Percentiles rank a stretch among this genome's conserved stretches.
Conservation (phyloP, 2,329 filamentous ascomycete species). For the Ustilaginoidea virens region DNA sequence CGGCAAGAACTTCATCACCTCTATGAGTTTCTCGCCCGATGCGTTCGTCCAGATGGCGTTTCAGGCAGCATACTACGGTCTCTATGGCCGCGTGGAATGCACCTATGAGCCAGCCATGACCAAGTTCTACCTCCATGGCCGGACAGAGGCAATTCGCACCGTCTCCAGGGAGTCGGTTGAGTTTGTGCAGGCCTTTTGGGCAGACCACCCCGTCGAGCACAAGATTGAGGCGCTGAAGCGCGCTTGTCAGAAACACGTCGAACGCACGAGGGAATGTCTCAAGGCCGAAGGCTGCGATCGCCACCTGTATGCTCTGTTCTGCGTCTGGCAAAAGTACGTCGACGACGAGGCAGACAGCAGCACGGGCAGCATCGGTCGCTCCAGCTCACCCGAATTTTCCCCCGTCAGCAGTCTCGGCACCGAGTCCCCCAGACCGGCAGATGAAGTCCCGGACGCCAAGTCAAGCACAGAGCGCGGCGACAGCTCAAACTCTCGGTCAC, state of each 20-base stretch:
- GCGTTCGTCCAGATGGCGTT: conserved; percentile 99
- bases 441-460: conserved; percentile 18
- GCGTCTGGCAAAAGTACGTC: conserved; percentile 80
- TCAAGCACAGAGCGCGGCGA: conserved; percentile 33
- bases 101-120: conserved; percentile 99
- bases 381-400: conserved; percentile 40
- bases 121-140: conserved; percentile 81
- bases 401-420: conserved; percentile 36
- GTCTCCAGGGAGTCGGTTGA: conserved; percentile 73
- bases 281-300: conserved; percentile 86
- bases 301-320: conserved; percentile 87
- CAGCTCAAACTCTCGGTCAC: conserved; percentile 35
- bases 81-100: conserved; percentile 87
- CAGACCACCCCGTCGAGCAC: conserved; percentile 62
- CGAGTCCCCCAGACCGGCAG: conserved; percentile 26
- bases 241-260: conserved; percentile 71
- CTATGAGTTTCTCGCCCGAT: conserved; percentile 91
- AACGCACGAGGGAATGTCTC: conserved; percentile 67
- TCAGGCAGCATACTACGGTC: conserved; percentile 91
- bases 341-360: conserved; percentile 47
- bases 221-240: conserved; percentile 78
- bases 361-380: conserved; percentile 44
- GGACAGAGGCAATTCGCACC: conserved; percentile 82
- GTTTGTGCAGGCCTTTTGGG: conserved; percentile 92
- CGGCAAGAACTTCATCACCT: conserved; percentile 95